Evolutionary conservation across 257 asterid genomes (phyloP), one percentile per base, ranked within the genome.

Genomic region (Plectranthus barbatus): DNA sequence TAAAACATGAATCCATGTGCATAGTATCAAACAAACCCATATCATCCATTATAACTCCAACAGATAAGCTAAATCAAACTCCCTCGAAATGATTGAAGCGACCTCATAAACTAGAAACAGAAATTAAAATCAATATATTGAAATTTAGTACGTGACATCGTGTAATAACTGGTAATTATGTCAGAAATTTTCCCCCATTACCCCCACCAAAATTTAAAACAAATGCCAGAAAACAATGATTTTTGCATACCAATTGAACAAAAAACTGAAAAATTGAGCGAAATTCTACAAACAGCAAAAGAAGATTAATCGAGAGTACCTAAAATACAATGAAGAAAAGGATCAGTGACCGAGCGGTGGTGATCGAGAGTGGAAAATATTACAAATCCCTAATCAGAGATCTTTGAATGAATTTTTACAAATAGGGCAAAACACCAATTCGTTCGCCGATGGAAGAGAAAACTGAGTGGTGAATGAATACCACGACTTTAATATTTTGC

Each of bases 281-380:
- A 31, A 62, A 40, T 1, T 42, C 44, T 12, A 18, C 56, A 52
- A 58, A n/a, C n/a, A 53, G 54, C 44, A 52, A 6, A 46, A 9
- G 48, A 15, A 41, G 26, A 26, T 1, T 21, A 4, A 29, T 36
- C 5, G n/a, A n/a, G n/a, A 15, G 57, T 76, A 76, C 81, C 81
- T 69, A 72, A 64, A 34, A 7, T 45, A 68, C 29, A 29, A 55
- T 41, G 66, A 64, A 58, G 29, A 23, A 29, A 36, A 49, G 14
- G 19, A 53, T 18, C 13, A 45, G 41, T 18, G n/a, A n/a, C 7
- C 66, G 34, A 18, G 59, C 17, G 37, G 18, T 3, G 37, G 41
- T n/a, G 63, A 40, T 36, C 40, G 53, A 36, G 39, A 59, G 47
- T 56, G 56, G 7, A 21, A 6, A 37, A 10, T 17, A 0, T 21